phyloP scores from a whole-genome alignment of 2,329 filamentous ascomycete genomes.

The Claviceps maximensis region DNA sequence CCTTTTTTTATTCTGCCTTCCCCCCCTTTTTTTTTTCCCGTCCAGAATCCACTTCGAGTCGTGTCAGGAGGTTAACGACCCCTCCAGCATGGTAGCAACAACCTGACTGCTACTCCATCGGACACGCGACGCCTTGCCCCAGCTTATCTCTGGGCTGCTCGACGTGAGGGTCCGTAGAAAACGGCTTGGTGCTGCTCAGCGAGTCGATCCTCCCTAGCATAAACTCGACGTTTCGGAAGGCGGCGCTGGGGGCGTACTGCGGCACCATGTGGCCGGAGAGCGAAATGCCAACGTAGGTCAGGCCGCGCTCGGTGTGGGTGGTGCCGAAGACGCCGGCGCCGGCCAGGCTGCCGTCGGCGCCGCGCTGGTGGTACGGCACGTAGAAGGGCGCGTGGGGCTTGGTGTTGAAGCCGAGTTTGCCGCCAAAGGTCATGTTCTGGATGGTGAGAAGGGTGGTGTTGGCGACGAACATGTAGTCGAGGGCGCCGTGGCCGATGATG shows the following conservation, averaged over 20 bases:
- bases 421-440: slow-evolving; percentile 72
- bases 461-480: slow-evolving; percentile 53
- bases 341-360: slow-evolving; percentile 29
- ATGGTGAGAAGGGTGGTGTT: slow-evolving; percentile 59
- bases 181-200: slow-evolving; percentile 18
- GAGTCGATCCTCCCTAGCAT: slow-evolving; percentile 55
- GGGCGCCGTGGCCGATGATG: slow-evolving; percentile 58
- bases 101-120: no score
- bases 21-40: no score
- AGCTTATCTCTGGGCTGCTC: not conserved
- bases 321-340: slow-evolving; percentile 51
- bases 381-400: slow-evolving; percentile 49
- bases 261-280: slow-evolving; percentile 53
- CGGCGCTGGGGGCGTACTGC: slow-evolving; percentile 54
- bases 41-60: no score
- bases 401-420: slow-evolving; percentile 52
- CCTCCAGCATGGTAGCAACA: no score
- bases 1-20: no score
- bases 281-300: slow-evolving; percentile 55
- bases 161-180: not conserved
- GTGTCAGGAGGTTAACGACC: no score
- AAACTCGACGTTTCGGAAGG: slow-evolving; percentile 60
- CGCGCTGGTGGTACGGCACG: slow-evolving; percentile 36
- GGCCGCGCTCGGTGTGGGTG: slow-evolving; percentile 56
- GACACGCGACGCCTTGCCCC: not conserved